A percentile compares a stretch with the other conserved stretches of the same genome.
Conservation (phyloP, 2,329 filamentous ascomycete genomes). For the Trichothecium roseum region DNA sequence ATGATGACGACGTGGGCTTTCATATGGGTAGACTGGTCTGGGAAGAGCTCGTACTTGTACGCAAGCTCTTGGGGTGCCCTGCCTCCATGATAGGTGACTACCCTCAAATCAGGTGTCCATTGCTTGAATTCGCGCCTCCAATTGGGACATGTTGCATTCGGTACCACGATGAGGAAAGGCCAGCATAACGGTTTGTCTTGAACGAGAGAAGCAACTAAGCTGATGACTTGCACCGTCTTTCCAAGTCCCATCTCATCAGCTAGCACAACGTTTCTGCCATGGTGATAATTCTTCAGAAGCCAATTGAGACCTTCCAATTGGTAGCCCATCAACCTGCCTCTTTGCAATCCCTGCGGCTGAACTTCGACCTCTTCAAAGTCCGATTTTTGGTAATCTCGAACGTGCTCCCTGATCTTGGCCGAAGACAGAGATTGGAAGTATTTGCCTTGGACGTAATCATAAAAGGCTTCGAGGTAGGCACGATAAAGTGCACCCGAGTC, state of each 20-base stretch:
- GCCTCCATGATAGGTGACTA: constrained; percentile 88
- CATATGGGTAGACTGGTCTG: constrained; percentile 52
- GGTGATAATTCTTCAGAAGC: constrained; percentile 84
- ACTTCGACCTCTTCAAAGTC: constrained; percentile 59
- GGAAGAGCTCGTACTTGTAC: constrained; percentile 78
- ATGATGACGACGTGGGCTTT: constrained; percentile 88
- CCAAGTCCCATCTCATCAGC: constrained; percentile 98
- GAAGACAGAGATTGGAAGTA: constrained; percentile 53
- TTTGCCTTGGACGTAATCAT: constrained; percentile 72
- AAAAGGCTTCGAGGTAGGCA: constrained; percentile 74
- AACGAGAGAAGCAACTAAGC: constrained; percentile 65
- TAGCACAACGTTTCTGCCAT: constrained; percentile 74
- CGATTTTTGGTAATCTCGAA: constrained; percentile 54
- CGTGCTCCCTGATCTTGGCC: constrained; percentile 52
- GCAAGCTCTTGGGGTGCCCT: constrained; percentile 64
- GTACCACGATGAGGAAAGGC: constrained; percentile 88
- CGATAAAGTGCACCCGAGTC: constrained; percentile 54
- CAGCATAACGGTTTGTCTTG: constrained; percentile 61
- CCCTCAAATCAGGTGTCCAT: constrained; percentile 77
- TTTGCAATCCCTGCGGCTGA: constrained; percentile 65
- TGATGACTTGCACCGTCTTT: constrained; percentile 91
- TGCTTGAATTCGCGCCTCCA: constrained; percentile 94
- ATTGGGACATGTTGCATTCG: constrained; percentile 93
- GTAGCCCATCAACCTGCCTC: constrained; percentile 84
- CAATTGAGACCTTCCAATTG: constrained; percentile 91